phyloP scores from a whole-genome alignment of 2,329 filamentous ascomycete species.

The Colletotrichum magnum region DNA sequence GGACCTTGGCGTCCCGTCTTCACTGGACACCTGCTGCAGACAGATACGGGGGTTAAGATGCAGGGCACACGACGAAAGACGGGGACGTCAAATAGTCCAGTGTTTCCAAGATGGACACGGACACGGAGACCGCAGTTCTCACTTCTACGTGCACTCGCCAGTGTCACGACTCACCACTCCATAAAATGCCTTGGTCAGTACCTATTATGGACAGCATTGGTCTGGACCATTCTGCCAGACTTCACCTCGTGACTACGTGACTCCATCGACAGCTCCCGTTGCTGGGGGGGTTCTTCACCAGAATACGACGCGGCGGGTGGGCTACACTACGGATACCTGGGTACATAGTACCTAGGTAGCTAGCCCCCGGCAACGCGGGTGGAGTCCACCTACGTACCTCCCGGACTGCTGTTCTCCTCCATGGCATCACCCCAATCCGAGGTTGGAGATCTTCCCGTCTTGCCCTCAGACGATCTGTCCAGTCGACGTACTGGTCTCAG shows the following conservation, averaged over 20 bases:
- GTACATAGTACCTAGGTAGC: too few species aligned
- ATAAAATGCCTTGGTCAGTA: too few species aligned
- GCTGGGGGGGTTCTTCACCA: not conserved
- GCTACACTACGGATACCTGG: too few species aligned
- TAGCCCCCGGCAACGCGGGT: not conserved
- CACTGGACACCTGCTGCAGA: slow-evolving; percentile 18
- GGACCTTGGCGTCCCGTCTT: slow-evolving; percentile 19
- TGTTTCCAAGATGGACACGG: slow-evolving; percentile 22
- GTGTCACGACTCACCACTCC: too few species aligned
- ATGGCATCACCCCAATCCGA: slow-evolving; percentile 34
- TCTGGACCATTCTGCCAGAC: not conserved
- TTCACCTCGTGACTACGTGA: not conserved
- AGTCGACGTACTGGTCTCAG: slow-evolving; percentile 13
- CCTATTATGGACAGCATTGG: too few species aligned
- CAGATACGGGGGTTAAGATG: slow-evolving; percentile 23
- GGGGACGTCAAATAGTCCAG: slow-evolving; percentile 9
- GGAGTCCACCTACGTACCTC: slow-evolving; percentile 34
- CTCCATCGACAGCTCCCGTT: not conserved
- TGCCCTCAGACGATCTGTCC: slow-evolving; percentile 30
- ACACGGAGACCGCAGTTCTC: not conserved
- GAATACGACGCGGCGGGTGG: slow-evolving; percentile 14
- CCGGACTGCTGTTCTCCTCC: slow-evolving; percentile 24
- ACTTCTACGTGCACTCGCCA: too few species aligned
- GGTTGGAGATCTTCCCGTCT: slow-evolving; percentile 29
- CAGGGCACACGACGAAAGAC: slow-evolving; percentile 9